These are phyloP conservation scores for Aspergillus fischeri DNA, from an alignment of 2,329 filamentous ascomycete genomes.

Conservation along the genomic window DNA sequence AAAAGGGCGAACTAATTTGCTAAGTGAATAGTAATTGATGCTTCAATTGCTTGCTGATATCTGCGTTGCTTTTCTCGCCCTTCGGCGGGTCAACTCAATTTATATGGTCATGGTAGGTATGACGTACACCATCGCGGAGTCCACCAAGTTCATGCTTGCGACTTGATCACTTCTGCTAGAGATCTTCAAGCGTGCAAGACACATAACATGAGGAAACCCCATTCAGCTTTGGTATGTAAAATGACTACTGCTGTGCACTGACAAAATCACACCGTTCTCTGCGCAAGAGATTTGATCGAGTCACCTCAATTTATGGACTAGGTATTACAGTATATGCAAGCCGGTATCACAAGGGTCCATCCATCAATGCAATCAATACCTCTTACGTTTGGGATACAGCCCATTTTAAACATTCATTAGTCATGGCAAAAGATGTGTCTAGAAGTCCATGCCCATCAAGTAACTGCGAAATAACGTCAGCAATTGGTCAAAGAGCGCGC, in stretches of 20 bases:
- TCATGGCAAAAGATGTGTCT: slow-evolving; percentile 16
- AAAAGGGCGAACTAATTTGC: not conserved
- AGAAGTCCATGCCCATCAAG: slow-evolving; percentile 75
- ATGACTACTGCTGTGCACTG: not conserved
- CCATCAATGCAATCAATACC: slow-evolving; percentile 2
- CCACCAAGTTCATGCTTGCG: not conserved
- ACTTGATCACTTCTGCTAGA: slow-evolving; percentile 2
- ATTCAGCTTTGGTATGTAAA: not conserved
- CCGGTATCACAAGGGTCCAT: not conserved
- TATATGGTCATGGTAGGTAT: slow-evolving; percentile 1
- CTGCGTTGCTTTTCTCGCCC: not conserved
- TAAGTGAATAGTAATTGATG: not conserved
- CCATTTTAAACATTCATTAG: slow-evolving; percentile 27
- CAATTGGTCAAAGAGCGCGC: slow-evolving; percentile 3
- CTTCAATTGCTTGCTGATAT: not conserved
- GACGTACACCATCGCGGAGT: slow-evolving; percentile 6
- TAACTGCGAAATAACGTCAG: slow-evolving; percentile 43
- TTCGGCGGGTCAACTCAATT: not conserved
- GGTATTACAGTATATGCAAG: not conserved
- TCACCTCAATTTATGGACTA: not conserved
- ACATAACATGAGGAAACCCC: not conserved
- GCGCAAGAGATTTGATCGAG: not conserved
- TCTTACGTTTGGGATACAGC: slow-evolving; percentile 1
- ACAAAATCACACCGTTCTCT: not conserved
- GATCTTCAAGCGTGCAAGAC: not conserved